Evolutionary conservation across 805 yeast species (phyloP), one percentile per base, ranked within the genome.

Genomic region (Candida schatavii): DNA sequence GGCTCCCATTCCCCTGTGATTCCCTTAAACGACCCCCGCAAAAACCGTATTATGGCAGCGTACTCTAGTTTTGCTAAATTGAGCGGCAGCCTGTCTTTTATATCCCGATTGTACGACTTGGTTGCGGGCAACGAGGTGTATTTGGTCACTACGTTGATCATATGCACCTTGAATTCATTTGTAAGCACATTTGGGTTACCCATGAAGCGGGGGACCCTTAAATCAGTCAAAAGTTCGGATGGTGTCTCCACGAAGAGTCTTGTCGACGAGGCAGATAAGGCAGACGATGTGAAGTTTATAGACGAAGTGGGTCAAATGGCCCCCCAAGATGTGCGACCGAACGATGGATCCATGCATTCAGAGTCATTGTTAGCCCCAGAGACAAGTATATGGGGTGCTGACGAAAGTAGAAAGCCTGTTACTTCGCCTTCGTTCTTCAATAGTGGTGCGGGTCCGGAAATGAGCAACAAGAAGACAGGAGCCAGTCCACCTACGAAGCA

Each of bases 131-230:
- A 33, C n/a, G 36, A 33, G 20, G 11, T 21, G 5, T 33, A 18
- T 15, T 7, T 33, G 15, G 36, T 33, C 7, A 33, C 26, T 5
- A 33, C 36, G 11, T 33, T 33, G 26, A 20, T 33, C 13, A 33
- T 33, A 9, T 33, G 36, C 26, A 33, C 26, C n/a, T 33, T 33
- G 36, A 11, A 33, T 19, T 14, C 36, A 7, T 17, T 31, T 17
- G 9, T 13, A 14, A 15, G 21, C 15, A 29, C 15, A 7, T 29
- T 29, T 29, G 32, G 15, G 6, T 13, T 18, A 25, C 18, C 32
- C 32, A 7, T n/a, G n/a, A n/a, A n/a, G n/a, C n/a, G n/a, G n/a
- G n/a, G n/a, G n/a, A n/a, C n/a, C n/a, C n/a, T n/a, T n/a, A n/a
- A n/a, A n/a, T n/a, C n/a, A n/a, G n/a, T n/a, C n/a, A n/a, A n/a